Percentiles rank a stretch among this genome's conserved stretches.
Evolutionary conservation across 2,329 filamentous ascomycete species (phyloP).

Genomic region (Pyrenophora tritici-repentis): DNA sequence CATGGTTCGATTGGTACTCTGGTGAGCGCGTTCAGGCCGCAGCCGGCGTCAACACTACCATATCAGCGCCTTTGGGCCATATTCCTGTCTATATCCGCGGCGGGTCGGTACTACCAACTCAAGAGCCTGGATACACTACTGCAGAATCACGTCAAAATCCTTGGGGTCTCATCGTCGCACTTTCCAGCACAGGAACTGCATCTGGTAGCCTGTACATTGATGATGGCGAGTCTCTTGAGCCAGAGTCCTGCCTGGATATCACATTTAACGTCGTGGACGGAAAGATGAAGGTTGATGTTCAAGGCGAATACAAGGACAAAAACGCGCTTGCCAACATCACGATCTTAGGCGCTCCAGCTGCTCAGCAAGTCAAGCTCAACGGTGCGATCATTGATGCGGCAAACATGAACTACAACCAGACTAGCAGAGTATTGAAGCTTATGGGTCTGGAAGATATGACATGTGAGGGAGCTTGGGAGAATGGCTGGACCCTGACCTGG

Average conservation of each 20-base stretch:
- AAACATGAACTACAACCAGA: conserved; percentile 57
- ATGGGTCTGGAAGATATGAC: conserved; percentile 57
- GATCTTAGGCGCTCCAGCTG: conserved; percentile 60
- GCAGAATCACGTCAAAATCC: conserved; percentile 64
- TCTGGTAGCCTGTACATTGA: conserved; percentile 71
- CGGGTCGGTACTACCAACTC: conserved; percentile 68
- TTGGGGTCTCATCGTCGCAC: conserved; percentile 70
- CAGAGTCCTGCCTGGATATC: conserved; percentile 61
- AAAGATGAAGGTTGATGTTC: conserved; percentile 54
- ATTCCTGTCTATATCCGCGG: conserved; percentile 75
- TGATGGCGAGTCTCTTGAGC: conserved; percentile 70
- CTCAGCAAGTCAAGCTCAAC: conserved; percentile 55
- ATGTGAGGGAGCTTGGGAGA: conserved; percentile 60
- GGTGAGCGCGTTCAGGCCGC: conserved; percentile 59
- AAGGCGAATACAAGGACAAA: conserved; percentile 60
- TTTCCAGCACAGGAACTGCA: conserved; percentile 61
- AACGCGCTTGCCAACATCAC: conserved; percentile 67
- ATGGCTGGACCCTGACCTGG: conserved; percentile 64
- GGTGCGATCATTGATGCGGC: conserved; percentile 49
- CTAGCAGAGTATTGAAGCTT: conserved; percentile 57
- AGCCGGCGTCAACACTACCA: conserved; percentile 63
- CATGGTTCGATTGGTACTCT: conserved; percentile 85
- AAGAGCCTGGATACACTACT: conserved; percentile 71
- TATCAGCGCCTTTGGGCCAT: conserved; percentile 66
- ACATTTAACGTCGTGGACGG: conserved; percentile 53